phyloP scores from a whole-genome alignment of 345 rosid species.

The Populus ilicifolia region DNA sequence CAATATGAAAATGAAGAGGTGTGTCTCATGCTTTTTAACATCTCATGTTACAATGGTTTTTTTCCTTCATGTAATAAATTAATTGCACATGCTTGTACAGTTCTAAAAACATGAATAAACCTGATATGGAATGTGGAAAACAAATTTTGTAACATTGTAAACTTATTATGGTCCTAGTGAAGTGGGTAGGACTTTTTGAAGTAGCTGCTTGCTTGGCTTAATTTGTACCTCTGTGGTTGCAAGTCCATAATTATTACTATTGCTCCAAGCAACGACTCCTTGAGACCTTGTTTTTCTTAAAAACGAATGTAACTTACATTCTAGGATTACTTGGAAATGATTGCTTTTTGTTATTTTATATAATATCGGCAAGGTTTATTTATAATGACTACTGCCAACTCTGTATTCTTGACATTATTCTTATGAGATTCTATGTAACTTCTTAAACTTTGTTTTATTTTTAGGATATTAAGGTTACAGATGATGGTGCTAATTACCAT shows the following conservation, averaged over 20 bases:
- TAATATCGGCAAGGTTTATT: neutral
- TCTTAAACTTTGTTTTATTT: constrained; percentile 14
- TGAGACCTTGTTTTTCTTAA: neutral
- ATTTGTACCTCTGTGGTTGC: neutral
- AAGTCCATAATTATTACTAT: neutral
- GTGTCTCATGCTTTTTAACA: constrained; percentile 3
- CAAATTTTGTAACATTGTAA: neutral
- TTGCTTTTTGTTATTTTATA: neutral
- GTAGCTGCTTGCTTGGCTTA: neutral
- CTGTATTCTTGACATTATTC: neutral
- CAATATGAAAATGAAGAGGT: constrained; percentile 70
- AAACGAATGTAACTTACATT: neutral
- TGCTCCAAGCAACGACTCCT: neutral
- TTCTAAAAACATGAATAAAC: neutral
- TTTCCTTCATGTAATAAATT: neutral
- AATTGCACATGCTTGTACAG: neutral
- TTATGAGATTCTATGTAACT: constrained; percentile 17
- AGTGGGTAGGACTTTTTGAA: neutral
- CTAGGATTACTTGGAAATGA: neutral
- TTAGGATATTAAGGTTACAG: constrained; percentile 46
- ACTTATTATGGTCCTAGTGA: neutral
- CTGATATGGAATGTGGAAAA: neutral
- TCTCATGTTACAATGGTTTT: neutral
- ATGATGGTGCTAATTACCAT: constrained; percentile 26
- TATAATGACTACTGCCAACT: neutral